Evolutionary conservation across 1,284 basidiomycete genomes (phyloP), one percentile per base, ranked within the genome.

Genomic region (Meira nashicola): DNA sequence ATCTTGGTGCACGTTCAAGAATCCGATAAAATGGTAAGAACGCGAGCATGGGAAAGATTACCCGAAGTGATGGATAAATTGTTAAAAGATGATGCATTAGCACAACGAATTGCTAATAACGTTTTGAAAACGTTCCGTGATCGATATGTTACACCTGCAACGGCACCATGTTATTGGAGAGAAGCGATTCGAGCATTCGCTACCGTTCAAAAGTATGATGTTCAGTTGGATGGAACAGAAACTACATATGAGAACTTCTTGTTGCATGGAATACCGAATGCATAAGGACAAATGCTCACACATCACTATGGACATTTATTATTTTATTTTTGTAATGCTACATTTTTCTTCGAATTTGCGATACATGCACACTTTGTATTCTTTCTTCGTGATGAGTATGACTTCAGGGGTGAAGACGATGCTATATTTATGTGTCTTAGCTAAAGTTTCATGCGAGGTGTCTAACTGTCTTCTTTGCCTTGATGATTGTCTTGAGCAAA

Each of bases 61-160:
- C 70, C 71, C 12, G 71, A 73, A 54, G 62, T 65, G 11, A 75
- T 75, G 73, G 66, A 74, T 12, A 49, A 55, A 11, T 57, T 75
- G 33, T 23, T 75, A 8, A 5, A 15, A 1, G 58, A 75, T 51
- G 73, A 75, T 47, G 59, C 23, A 5, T 58, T 56, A 19, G 71
- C 73, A 5, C 66, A 68, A 38, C 38, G 62, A 4, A 75, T 75
- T 52, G 73, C 73, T 1, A 66, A 71, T 19, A 75, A 73, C 46
- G 70, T 71, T 47, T 73, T 67, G 70, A 51, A 25, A 17, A 73
- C 61, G 21, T 75, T 75, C 59, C 48, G 73, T 21, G 65, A 74
- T 39, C 55, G 73, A 21, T 73, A 73, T 49, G 56, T 73, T 47
- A 59, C 58, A 48, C 67, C 70, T 6, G 69, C 66, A 2, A 57